phyloP scores from a whole-genome alignment of 208 protist genomes.

The Crithidia brevicula region DNA sequence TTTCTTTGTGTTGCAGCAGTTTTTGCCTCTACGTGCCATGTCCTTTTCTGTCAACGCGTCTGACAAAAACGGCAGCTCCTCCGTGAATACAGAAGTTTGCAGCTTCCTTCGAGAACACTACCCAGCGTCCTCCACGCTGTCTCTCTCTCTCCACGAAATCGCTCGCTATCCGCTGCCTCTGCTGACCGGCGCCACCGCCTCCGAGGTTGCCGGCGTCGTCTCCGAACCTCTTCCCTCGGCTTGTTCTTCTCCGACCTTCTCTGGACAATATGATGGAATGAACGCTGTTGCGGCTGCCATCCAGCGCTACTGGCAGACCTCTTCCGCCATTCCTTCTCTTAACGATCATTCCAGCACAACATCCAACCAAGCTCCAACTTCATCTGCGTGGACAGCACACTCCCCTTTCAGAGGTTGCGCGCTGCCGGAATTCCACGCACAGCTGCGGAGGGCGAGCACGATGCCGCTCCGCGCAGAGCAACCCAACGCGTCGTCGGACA shows the following conservation, averaged over 20 bases:
- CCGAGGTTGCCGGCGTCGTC: constrained; percentile 14
- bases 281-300: neutral
- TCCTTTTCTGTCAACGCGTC: neutral
- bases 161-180: constrained; percentile 25
- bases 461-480: neutral
- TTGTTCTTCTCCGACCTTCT: neutral
- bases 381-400: constrained; percentile 10
- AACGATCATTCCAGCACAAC: neutral
- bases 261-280: neutral
- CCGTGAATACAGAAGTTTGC: constrained; percentile 11
- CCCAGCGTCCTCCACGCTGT: neutral
- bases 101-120: constrained; percentile 4
- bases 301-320: neutral
- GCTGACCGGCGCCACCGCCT: constrained; percentile 13
- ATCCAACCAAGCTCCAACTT: neutral
- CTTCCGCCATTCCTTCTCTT: neutral
- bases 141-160: constrained; percentile 6
- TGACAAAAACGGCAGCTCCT: neutral
- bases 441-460: constrained; percentile 5
- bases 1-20: too few relatives aligned
- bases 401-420: constrained; percentile 42
- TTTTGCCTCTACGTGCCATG: neutral
- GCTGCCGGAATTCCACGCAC: constrained; percentile 14
- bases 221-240: neutral
- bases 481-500: neutral